Percentiles rank a stretch among this genome's conserved stretches.
These are phyloP conservation scores for Daldinia sp. DNA, from an alignment of 2,329 filamentous ascomycete genomes.

Conservation along the genomic window DNA sequence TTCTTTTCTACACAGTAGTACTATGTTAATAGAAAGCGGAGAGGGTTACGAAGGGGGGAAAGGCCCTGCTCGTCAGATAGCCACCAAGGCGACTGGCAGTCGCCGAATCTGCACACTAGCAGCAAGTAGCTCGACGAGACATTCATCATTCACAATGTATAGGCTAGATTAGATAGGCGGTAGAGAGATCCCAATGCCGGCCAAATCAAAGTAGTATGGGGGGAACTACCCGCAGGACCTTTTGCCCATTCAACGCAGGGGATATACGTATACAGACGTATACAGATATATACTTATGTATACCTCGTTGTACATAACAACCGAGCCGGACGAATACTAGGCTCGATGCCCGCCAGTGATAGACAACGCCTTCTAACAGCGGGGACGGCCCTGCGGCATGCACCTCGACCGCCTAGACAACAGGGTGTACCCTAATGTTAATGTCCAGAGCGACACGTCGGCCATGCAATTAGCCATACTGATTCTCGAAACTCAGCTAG, in stretches of 20 bases:
- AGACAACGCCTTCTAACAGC: constrained; percentile 27
- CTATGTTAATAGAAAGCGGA: constrained; percentile 24
- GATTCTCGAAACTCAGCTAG: constrained; percentile 32
- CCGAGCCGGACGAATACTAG: constrained; percentile 30
- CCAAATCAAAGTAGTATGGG: constrained; percentile 33
- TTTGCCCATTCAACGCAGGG: constrained; percentile 36
- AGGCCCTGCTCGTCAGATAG: constrained; percentile 33
- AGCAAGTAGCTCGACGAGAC: constrained; percentile 40
- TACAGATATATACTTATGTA: background rate
- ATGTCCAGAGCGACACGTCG: constrained; percentile 34
- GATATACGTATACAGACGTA: constrained; percentile 26
- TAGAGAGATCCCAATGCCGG: constrained; percentile 33
- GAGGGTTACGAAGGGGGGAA: constrained; percentile 29
- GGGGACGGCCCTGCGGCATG: constrained; percentile 28
- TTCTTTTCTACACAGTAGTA: constrained; percentile 22
- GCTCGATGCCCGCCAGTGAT: constrained; percentile 22
- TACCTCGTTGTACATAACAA: background rate
- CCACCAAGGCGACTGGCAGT: constrained; percentile 37
- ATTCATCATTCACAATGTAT: constrained; percentile 37
- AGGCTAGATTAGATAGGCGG: constrained; percentile 29
- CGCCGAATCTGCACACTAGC: constrained; percentile 36
- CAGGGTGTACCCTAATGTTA: constrained; percentile 11
- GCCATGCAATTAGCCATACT: constrained; percentile 40
- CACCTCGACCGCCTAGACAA: constrained; percentile 21
- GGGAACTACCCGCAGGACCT: constrained; percentile 27